A percentile compares a stretch with the other conserved stretches of the same genome.
Evolutionary conservation across 1,284 basidiomycete genomes (phyloP).

Genomic region (Trichosporon asahii): DNA sequence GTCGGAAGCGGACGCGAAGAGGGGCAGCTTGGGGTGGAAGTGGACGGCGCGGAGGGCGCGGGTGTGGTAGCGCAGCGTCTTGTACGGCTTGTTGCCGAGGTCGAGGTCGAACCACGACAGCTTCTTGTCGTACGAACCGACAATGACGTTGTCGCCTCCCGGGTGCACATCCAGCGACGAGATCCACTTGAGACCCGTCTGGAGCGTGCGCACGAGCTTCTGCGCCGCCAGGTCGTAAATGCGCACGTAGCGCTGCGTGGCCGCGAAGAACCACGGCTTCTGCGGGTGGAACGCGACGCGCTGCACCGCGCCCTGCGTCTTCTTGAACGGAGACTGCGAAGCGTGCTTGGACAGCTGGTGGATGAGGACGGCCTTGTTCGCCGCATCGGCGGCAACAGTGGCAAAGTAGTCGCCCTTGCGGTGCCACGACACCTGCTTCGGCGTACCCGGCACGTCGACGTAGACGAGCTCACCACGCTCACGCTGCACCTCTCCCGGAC

Average conservation of each 20-base stretch:
- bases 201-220: slow-evolving; percentile 84
- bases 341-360: slow-evolving; percentile 91
- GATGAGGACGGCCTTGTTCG: slow-evolving; percentile 57
- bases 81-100: slow-evolving; percentile 91
- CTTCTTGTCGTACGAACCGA: slow-evolving; percentile 96
- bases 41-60: slow-evolving; percentile 85
- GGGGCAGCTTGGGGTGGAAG: slow-evolving; percentile 90
- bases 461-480: slow-evolving; percentile 56
- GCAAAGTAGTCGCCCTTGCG: slow-evolving; percentile 92
- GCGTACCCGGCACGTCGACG: slow-evolving; percentile 64
- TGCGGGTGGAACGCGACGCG: slow-evolving; percentile 89
- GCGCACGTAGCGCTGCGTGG: slow-evolving; percentile 95
- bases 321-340: slow-evolving; percentile 96
- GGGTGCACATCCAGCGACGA: slow-evolving; percentile 95
- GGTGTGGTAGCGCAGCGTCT: slow-evolving; percentile 91
- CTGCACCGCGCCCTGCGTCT: slow-evolving; percentile 86
- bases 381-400: slow-evolving; percentile 62
- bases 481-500: slow-evolving; percentile 54
- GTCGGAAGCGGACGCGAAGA: slow-evolving; percentile 93
- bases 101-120: slow-evolving; percentile 99
- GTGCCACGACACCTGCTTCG: slow-evolving; percentile 89
- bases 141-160: slow-evolving; percentile 89
- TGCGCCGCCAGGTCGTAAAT: slow-evolving; percentile 94
- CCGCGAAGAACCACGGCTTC: slow-evolving; percentile 95
- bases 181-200: slow-evolving; percentile 94